Conservation (phyloP, 2,329 filamentous ascomycete species). For the Sporothrix brasiliensis region DNA sequence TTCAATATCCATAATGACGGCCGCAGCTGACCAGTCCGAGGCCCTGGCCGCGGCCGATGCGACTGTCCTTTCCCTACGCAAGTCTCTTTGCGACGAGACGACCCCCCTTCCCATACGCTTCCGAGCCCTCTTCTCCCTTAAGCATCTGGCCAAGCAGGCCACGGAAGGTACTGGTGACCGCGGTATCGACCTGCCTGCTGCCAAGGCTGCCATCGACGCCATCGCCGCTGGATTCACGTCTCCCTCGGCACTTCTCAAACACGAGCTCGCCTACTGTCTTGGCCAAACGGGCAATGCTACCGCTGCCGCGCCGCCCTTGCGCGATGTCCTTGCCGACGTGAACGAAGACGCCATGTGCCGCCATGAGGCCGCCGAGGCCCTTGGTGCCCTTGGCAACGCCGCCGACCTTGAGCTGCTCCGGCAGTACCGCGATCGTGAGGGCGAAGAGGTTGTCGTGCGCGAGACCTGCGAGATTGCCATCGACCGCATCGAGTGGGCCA, state of each 20-base stretch:
- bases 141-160: conserved; percentile 77
- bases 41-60: conserved; percentile 36
- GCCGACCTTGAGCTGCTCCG: conserved; percentile 74
- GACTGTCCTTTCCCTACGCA: conserved; percentile 67
- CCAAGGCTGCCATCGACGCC: conserved; percentile 65
- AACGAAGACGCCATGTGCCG: conserved; percentile 93
- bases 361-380: conserved; percentile 93
- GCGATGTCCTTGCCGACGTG: conserved; percentile 72
- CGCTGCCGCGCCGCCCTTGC: conserved; percentile 69
- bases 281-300: conserved; percentile 82
- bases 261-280: conserved; percentile 95
- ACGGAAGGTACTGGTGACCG: conserved; percentile 46
- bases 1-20: conserved; percentile 37
- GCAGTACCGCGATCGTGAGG: conserved; percentile 71
- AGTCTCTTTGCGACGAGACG: conserved; percentile 76
- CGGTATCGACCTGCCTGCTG: conserved; percentile 45
- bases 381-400: conserved; percentile 80
- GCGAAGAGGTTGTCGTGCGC: conserved; percentile 77
- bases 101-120: conserved; percentile 87
- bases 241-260: conserved; percentile 87
- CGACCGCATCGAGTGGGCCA: conserved; percentile 91
- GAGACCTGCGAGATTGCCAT: conserved; percentile 98
- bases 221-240: conserved; percentile 87
- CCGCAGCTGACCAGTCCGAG: conserved; percentile 36
- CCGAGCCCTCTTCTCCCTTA: conserved; percentile 95